Base-by-base conservation (phyloP, 2,329 filamentous ascomycete genomes). In the Fusarium illudens region DNA sequence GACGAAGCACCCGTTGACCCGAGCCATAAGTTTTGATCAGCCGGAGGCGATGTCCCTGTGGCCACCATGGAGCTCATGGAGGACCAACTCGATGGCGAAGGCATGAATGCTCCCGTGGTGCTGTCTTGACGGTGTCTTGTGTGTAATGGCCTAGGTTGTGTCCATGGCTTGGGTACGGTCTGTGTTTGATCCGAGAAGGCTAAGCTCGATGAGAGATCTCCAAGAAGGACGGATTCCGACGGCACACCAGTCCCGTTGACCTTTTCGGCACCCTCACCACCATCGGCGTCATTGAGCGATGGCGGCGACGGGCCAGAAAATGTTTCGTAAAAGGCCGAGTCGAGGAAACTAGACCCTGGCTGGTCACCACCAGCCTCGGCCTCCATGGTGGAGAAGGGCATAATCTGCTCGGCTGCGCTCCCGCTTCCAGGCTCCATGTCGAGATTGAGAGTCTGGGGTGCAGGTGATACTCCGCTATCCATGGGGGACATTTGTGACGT, bases 241-340 rank as follows among this genome's bases (percentile, higher is more conserved):
- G 66, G n/a, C 1, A 32, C 39, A 0, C 33, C 9, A 4, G 20
- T 17, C 3, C 55, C 55, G 1, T 63, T 65, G 17, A 30, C 36
- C 4, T 62, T 62, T 13, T 71, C 68, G 2, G 61, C 48, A 25
- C 54, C 62, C 6, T 70, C 61, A 8, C 37, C 58, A 1, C 32
- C 37, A 2, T 68, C 58, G 0, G 68, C 58, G 7, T 69, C 67
- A 32, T 59, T 54, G 0, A 67, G 22, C 1, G 63, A 60, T 0
- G 67, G 63, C 2, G 67, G 67, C 2, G 67, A 70, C 5, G 66
- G 61, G 3, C 69, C 69, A 8, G 50, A 37, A 12, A 71, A 71
- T 3, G 64, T 66, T 15, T 72, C 68, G 9, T 72, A 72, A 25
- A 72, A 71, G 6, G 69, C 66, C 3, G 66, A 53, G 30, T 71